Conservation (phyloP, 345 rosid genomes). For the Microthlaspi erraticum region DNA sequence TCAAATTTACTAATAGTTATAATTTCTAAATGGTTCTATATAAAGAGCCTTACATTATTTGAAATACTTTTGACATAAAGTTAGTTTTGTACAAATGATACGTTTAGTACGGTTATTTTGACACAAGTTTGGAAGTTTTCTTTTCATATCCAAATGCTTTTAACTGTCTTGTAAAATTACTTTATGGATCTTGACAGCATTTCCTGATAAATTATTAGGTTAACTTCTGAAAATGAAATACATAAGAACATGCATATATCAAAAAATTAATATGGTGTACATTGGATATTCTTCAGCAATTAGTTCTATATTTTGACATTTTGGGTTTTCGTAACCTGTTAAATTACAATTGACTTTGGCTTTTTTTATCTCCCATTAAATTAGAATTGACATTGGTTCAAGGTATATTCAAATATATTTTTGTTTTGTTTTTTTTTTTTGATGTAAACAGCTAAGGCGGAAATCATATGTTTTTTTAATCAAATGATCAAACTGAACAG, state of each 20-base stretch:
- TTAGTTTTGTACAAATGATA: background rate
- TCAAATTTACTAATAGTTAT: too few species aligned
- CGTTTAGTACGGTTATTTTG: background rate
- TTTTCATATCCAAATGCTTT: background rate
- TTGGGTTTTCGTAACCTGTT: slow-evolving; percentile 15
- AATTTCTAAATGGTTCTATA: too few species aligned
- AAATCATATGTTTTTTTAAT: background rate
- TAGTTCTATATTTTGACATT: slow-evolving; percentile 27
- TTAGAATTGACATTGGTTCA: slow-evolving; percentile 35
- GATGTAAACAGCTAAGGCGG: slow-evolving; percentile 16
- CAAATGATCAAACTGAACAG: slow-evolving; percentile 17
- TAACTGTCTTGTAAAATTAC: background rate
- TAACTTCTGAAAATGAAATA: slow-evolving; percentile 21
- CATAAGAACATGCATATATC: slow-evolving; percentile 17
- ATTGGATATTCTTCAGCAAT: slow-evolving; percentile 33
- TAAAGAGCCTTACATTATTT: background rate
- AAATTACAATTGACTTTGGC: slow-evolving; percentile 32
- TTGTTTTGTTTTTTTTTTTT: background rate
- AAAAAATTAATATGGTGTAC: slow-evolving; percentile 16
- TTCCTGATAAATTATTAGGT: background rate
- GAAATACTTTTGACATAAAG: background rate
- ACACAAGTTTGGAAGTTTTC: background rate
- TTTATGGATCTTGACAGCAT: slow-evolving; percentile 13
- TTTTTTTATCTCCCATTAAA: slow-evolving; percentile 24
- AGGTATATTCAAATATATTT: slow-evolving; percentile 6